Evolutionary conservation across 148 eudicot species (phyloP), one percentile per base, ranked within the genome.

Genomic region (Rhododendron kiyosumense): DNA sequence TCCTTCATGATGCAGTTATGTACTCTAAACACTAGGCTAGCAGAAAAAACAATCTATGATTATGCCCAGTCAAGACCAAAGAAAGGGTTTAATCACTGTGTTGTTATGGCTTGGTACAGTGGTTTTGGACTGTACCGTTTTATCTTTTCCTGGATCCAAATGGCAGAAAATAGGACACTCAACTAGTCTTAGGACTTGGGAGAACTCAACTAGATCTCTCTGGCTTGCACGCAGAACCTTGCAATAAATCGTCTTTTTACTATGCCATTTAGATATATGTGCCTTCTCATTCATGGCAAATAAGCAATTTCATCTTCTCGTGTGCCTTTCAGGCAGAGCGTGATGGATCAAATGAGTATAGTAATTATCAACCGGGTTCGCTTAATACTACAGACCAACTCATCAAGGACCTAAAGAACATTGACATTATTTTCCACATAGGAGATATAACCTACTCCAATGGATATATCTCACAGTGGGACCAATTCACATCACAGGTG

Each of bases 401-500:
- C 63, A 93, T 93, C 87, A 90, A 91, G 43, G 98, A 97, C 85
- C 89, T 94, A 8, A 34, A 90, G 76, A 91, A 97, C 88, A 81
- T 90, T 34, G 99, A 97, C 89, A 91, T 93, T 46, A 95, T 95
- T 36, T 94, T 95, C 87, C 98, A 95, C 46, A 94, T 95, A 45
- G 98, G 99, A 85, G 99, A 94, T 83, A 52, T 97, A 24, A 24
- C 89, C 8, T 97, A 97, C 88, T 89, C 98, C 22, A 94, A 93
- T 84, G 99, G 98, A 59, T 96, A 96, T 34, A 86, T 95, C 51
- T 96, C 99, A 13, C 95, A 95, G 85, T 97, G 98, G 98, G 98
- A 95, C 92, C 98, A 97, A 75, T 97, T 97, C 85, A 94, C 98
- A 11, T 89, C 96, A 52, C 98, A 95, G 88, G 92, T 97, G 82